Conservation (phyloP, 306 rosid species). For the Oxytropis ochrocephala region DNA sequence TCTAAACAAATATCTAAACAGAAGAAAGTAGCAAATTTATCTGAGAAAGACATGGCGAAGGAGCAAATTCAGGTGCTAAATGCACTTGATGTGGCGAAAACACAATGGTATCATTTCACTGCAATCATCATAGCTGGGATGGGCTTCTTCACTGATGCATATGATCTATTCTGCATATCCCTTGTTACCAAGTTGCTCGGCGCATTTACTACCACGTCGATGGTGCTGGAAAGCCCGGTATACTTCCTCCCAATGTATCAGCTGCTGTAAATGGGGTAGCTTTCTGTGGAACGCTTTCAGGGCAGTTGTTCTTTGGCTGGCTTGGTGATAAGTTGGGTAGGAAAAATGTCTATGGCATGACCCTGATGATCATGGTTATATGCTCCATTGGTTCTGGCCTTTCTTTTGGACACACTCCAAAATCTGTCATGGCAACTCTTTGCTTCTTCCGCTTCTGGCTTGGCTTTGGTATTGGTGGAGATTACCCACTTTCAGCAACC, state of each 20-base stretch:
- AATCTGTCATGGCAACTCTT: constrained; percentile 63
- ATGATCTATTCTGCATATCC: constrained; percentile 67
- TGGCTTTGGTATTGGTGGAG: constrained; percentile 81
- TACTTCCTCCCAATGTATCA: constrained; percentile 69
- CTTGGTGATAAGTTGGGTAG: constrained; percentile 76
- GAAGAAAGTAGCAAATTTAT: background rate
- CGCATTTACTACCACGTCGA: constrained; percentile 69
- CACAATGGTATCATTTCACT: constrained; percentile 82
- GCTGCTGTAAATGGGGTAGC: constrained; percentile 91
- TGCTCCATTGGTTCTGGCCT: constrained; percentile 69
- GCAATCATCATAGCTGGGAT: constrained; percentile 80
- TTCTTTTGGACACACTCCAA: constrained; percentile 57
- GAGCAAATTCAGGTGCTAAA: constrained; percentile 55
- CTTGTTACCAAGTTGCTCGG: constrained; percentile 79
- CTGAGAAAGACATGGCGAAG: constrained; percentile 34
- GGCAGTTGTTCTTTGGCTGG: constrained; percentile 82
- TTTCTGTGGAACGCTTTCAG: constrained; percentile 64
- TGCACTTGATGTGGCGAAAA: constrained; percentile 68
- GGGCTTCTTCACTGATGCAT: constrained; percentile 92
- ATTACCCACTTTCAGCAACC: constrained; percentile 76
- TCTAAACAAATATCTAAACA: background rate
- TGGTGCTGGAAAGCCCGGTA: constrained; percentile 51
- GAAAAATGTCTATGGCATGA: constrained; percentile 67
- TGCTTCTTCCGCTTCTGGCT: constrained; percentile 86
- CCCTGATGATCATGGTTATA: constrained; percentile 66